These are phyloP conservation scores for Scheffersomyces titani DNA, from an alignment of 1,139 yeast genomes.

Conservation along the genomic window DNA sequence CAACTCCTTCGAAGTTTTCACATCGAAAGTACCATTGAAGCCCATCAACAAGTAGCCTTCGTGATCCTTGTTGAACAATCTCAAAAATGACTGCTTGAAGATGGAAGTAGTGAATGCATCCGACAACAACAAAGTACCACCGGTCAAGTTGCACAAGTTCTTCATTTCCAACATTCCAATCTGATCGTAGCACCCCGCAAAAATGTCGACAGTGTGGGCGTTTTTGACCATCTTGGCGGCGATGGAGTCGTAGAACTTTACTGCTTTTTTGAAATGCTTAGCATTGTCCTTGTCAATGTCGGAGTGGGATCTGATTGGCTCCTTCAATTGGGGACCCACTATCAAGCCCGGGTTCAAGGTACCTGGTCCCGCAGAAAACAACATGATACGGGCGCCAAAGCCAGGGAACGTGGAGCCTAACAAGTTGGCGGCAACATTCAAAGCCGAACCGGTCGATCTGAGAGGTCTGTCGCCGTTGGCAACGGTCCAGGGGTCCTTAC, in stretches of 20 bases:
- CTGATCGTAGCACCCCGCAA: conserved; percentile 98
- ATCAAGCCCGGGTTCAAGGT: conserved; percentile 95
- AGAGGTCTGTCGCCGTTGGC: conserved; percentile 85
- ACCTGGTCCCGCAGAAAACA: conserved; percentile 94
- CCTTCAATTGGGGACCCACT: conserved; percentile 88
- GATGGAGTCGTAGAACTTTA: conserved; percentile 77
- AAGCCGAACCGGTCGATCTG: conserved; percentile 92
- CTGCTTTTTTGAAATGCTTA: conserved; percentile 89
- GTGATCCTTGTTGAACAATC: conserved; percentile 82
- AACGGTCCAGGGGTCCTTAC: conserved; percentile 90
- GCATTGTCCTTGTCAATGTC: conserved; percentile 90
- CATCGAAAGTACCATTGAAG: conserved; percentile 81
- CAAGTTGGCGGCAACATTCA: conserved; percentile 79
- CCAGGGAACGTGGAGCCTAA: conserved; percentile 87
- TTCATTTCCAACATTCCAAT: conserved; percentile 98
- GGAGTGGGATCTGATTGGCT: conserved; percentile 95
- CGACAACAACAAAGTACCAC: conserved; percentile 87
- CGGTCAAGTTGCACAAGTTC: conserved; percentile 82
- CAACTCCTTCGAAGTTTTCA: conserved; percentile 85
- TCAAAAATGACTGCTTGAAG: conserved; percentile 89
- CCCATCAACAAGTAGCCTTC: conserved; percentile 87
- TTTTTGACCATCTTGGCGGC: conserved; percentile 74
- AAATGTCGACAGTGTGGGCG: conserved; percentile 88
- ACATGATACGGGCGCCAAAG: conserved; percentile 85
- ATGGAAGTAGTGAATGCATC: conserved; percentile 97